These are phyloP conservation scores for Umbelopsis sp. DNA, from an alignment of 192 early-diverging fungal species.

Conservation along the genomic window DNA sequence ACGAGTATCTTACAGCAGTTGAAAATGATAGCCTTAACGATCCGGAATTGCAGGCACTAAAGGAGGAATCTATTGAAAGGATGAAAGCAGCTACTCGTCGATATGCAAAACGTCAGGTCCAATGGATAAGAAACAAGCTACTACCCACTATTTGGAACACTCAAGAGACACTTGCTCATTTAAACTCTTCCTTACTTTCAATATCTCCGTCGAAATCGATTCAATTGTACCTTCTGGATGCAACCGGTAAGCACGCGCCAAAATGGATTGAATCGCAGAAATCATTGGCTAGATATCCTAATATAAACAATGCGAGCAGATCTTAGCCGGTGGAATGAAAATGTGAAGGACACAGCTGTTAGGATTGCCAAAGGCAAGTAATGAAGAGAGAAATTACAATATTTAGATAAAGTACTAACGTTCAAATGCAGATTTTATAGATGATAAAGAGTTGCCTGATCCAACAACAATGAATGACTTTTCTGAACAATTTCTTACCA, in stretches of 20 bases:
- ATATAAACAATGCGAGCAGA: slow-evolving; percentile 23
- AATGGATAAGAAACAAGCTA: slow-evolving; percentile 83
- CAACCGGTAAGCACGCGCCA: slow-evolving; percentile 47
- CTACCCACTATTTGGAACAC: slow-evolving; percentile 47
- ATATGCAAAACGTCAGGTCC: slow-evolving; percentile 82
- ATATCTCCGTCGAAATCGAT: slow-evolving; percentile 11
- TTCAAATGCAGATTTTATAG: slow-evolving; percentile 40
- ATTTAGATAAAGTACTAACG: not conserved
- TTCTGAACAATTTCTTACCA: slow-evolving; percentile 42
- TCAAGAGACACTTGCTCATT: slow-evolving; percentile 29
- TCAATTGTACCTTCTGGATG: slow-evolving; percentile 71
- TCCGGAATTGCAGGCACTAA: slow-evolving; percentile 31
- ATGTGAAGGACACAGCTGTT: slow-evolving; percentile 55
- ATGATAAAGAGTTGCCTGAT: slow-evolving; percentile 33
- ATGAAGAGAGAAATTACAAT: not conserved
- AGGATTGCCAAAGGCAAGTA: slow-evolving; percentile 51
- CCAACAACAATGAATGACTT: slow-evolving; percentile 33
- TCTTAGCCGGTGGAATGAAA: slow-evolving; percentile 55
- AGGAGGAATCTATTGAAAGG: slow-evolving; percentile 59
- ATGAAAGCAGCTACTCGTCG: slow-evolving; percentile 90
- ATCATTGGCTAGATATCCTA: too few relatives aligned
- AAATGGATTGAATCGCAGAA: not conserved
- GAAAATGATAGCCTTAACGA: slow-evolving; percentile 28
- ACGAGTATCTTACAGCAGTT: slow-evolving; percentile 61
- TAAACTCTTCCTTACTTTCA: not conserved